Percentiles rank a stretch among this genome's conserved stretches.
These are phyloP conservation scores for Pseudonitzschia pungens DNA, from an alignment of 108 stramenopile species.

Conservation along the genomic window DNA sequence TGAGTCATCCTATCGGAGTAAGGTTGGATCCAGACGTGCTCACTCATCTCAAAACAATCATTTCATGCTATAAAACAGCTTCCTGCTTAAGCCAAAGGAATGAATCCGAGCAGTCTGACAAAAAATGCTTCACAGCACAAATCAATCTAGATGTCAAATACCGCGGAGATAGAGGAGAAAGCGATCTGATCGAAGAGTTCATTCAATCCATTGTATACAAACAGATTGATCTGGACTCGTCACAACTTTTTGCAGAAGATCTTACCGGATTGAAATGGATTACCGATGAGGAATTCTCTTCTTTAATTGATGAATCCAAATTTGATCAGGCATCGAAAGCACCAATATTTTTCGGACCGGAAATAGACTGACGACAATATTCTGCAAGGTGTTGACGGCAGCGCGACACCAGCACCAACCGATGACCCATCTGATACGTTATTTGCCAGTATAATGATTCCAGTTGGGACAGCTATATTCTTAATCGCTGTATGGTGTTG, in stretches of 20 bases:
- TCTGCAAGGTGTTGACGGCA: background rate
- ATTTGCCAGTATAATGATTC: slow-evolving; percentile 6
- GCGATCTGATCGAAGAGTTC: background rate
- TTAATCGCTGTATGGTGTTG: background rate
- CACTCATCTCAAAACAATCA: background rate
- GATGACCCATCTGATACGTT: background rate
- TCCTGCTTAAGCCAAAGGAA: background rate
- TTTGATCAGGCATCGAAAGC: background rate
- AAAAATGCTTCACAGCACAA: background rate
- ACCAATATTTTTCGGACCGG: background rate
- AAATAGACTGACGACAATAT: background rate
- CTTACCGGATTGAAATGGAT: background rate
- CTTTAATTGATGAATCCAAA: background rate
- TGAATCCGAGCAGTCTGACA: background rate
- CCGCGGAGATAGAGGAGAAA: background rate
- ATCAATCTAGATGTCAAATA: background rate
- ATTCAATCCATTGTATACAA: slow-evolving; percentile 12
- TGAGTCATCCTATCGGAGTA: background rate
- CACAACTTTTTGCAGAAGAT: slow-evolving; percentile 8
- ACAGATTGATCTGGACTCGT: background rate
- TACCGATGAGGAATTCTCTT: background rate
- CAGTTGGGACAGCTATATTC: background rate
- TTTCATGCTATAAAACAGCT: background rate
- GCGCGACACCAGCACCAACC: background rate
- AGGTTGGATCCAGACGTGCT: background rate